Conservation (phyloP, 148 eudicot genomes). For the Cornus suecica region DNA sequence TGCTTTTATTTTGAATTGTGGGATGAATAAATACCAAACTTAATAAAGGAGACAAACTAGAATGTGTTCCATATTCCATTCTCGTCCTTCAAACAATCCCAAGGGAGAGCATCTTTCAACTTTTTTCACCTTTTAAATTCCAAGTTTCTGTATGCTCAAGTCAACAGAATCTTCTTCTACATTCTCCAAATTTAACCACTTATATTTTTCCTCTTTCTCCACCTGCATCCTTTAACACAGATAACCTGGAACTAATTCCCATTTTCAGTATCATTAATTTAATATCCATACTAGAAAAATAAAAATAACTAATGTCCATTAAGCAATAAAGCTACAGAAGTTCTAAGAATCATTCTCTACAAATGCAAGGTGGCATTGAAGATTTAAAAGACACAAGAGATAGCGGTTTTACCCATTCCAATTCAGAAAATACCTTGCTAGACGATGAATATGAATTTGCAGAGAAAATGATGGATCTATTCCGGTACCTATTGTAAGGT, state of each 20-base stretch:
- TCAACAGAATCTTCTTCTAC: slow-evolving; percentile 65
- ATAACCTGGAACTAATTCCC: slow-evolving; percentile 14
- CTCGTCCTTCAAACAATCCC: slow-evolving; percentile 65
- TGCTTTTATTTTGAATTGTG: slow-evolving; percentile 25
- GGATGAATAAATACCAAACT: slow-evolving; percentile 82
- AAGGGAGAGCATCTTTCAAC: slow-evolving; percentile 54
- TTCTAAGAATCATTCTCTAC: slow-evolving; percentile 10
- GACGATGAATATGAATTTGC: slow-evolving; percentile 35
- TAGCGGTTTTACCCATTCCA: slow-evolving; percentile 61
- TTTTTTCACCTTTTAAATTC: slow-evolving; percentile 44
- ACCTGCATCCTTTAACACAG: slow-evolving; percentile 19
- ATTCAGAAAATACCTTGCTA: slow-evolving; percentile 53
- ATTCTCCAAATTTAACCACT: slow-evolving; percentile 26
- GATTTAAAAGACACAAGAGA: slow-evolving; percentile 33
- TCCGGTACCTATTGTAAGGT: slow-evolving; percentile 58
- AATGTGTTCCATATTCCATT: slow-evolving; percentile 66
- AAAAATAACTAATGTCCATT: slow-evolving; percentile 15
- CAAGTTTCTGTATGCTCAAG: slow-evolving; percentile 51
- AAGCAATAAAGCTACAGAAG: slow-evolving; percentile 10
- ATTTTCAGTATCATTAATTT: slow-evolving; percentile 12
- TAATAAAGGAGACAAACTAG: slow-evolving; percentile 59
- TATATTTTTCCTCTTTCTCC: slow-evolving; percentile 22
- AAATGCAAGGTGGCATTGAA: slow-evolving; percentile 30
- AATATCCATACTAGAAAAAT: slow-evolving; percentile 11
- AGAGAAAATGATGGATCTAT: slow-evolving; percentile 51